These are phyloP conservation scores for Cytospora mali DNA, from an alignment of 2,329 filamentous ascomycete species.

Conservation along the genomic window DNA sequence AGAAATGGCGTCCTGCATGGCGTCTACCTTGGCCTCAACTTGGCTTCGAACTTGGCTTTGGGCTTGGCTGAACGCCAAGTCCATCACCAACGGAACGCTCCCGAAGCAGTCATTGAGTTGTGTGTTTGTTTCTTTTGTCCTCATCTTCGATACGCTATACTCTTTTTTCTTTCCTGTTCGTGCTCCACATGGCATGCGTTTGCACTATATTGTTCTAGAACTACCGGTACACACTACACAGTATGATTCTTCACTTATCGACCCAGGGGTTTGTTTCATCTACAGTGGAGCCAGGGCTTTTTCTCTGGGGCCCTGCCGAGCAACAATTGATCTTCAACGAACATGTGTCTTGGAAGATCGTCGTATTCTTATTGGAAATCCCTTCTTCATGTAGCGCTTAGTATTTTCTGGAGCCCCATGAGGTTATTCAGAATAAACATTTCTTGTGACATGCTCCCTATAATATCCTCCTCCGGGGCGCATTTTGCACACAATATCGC, in stretches of 20 bases:
- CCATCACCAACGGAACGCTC: background rate
- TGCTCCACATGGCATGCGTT: constrained; percentile 10
- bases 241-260: constrained; percentile 16
- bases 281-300: constrained; percentile 17
- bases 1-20: background rate
- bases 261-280: constrained; percentile 11
- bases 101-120: background rate
- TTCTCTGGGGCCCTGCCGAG: constrained; percentile 4
- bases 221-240: no score
- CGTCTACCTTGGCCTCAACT: no score
- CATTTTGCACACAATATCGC: background rate
- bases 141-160: background rate
- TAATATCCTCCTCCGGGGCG: background rate
- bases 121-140: background rate
- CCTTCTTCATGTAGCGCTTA: background rate
- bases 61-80: background rate
- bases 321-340: constrained; percentile 6
- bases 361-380: background rate
- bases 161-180: background rate
- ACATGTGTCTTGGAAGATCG: constrained; percentile 5
- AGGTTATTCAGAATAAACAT: background rate
- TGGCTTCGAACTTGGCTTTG: no score
- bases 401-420: background rate
- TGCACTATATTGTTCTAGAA: constrained; percentile 4
- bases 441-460: background rate